Evolutionary conservation across 371 early-diverging fungal species (phyloP).

Genomic region (Dichotomocladium elegans): DNA sequence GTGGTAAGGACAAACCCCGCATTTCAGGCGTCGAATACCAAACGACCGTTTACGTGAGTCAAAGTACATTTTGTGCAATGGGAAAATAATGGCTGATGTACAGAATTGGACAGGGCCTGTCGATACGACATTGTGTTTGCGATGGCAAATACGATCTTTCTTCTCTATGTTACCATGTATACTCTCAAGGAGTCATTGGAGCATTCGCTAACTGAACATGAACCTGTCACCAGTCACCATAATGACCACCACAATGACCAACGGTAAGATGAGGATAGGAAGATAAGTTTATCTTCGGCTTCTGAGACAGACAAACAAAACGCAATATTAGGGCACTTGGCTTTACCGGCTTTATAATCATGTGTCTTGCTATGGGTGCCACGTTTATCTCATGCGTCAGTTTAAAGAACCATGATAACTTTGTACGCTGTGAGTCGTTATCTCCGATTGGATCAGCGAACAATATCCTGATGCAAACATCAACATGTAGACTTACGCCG

Average conservation of each 20-base stretch:
- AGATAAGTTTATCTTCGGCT: background rate
- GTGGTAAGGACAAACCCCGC: slow-evolving; percentile 43
- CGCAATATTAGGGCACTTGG: slow-evolving; percentile 11
- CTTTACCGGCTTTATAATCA: slow-evolving; percentile 37
- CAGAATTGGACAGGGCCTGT: slow-evolving; percentile 36
- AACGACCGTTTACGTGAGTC: slow-evolving; percentile 59
- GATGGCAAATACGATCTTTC: slow-evolving; percentile 52
- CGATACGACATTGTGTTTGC: slow-evolving; percentile 61
- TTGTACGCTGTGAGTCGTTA: slow-evolving; percentile 46
- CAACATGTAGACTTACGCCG: slow-evolving; percentile 23
- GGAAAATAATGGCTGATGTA: background rate
- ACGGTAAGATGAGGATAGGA: slow-evolving; percentile 15
- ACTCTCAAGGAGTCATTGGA: slow-evolving; percentile 66
- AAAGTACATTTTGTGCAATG: background rate
- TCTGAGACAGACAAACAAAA: no score
- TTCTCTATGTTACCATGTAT: slow-evolving; percentile 64
- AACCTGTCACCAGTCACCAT: slow-evolving; percentile 21
- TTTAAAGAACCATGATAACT: slow-evolving; percentile 55
- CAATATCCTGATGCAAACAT: background rate
- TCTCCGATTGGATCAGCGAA: background rate
- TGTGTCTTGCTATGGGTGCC: slow-evolving; percentile 41
- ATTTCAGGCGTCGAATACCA: slow-evolving; percentile 46
- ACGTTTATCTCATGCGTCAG: slow-evolving; percentile 48
- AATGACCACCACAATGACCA: slow-evolving; percentile 30
- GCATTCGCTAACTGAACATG: slow-evolving; percentile 47